Evolutionary conservation across 805 yeast species (phyloP), one percentile per base, ranked within the genome.

Genomic region (Monosporozyma solicola): DNA sequence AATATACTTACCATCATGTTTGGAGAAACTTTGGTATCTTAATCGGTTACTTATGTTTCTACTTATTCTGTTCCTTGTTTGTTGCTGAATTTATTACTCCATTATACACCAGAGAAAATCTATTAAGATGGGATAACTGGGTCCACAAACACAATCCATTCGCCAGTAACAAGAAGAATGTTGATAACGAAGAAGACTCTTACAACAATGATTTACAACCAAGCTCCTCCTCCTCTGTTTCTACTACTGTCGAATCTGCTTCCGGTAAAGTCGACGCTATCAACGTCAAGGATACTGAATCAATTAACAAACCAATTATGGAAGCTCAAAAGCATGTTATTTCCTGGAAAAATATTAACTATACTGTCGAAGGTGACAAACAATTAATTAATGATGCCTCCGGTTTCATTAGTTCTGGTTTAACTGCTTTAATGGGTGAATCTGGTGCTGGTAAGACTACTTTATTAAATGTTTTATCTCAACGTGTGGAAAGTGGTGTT

Each of bases 21-120:
- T 87, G 95, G 95, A 80, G 95, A 72, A 84, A 87, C 65, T 74
- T 83, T 53, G 95, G 88, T 61, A 80, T 83, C 58, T 59, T 77
- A 52, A 61, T 80, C 59, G 87, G 75, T 6, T 82, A 74, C 61
- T 66, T 73, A 53, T 56, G 73, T 3, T 76, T 72, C 56, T 74
- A 69, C 57, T 48, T 66, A 22, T 51, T 51, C 27, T 51, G 62
- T 45, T 64, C 71, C 45, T 50, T 66, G 27, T 37, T 67, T 22
- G 70, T 67, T 4, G 59, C 72, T 16, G 72, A 73, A 56, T 62
- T 55, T 49, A 47, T 69, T 7, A 61, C 61, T 20, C 71, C 71
- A 24, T 33, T 57, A 33, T 63, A 55, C 45, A 55, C 56, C 5
- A 52, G 53, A 31, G 58, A 57, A 37, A 59, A 57, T 39, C 25